Conservation (phyloP, 2,329 filamentous ascomycete species). For the Coniella vitis region DNA sequence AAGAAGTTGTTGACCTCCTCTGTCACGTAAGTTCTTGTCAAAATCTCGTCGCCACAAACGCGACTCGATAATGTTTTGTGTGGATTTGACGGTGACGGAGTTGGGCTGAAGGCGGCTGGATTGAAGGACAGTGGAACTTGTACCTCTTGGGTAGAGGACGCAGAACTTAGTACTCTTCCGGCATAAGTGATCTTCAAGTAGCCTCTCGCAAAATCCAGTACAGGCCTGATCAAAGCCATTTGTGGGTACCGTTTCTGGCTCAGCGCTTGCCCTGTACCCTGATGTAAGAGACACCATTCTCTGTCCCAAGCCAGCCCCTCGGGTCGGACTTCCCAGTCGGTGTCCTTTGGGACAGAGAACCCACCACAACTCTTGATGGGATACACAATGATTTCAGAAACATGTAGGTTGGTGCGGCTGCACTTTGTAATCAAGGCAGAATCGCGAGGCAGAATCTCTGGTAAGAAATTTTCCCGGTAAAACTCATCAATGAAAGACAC, state of each 20-base stretch:
- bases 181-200: conserved; percentile 54
- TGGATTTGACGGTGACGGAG: conserved; percentile 24
- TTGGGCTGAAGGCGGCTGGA: conserved; percentile 45
- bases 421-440: background rate
- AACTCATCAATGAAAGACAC: conserved; percentile 67
- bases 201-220: conserved; percentile 62
- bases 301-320: conserved; percentile 92
- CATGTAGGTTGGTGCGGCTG: conserved; percentile 30
- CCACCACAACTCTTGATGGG: conserved; percentile 93
- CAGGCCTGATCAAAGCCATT: conserved; percentile 78
- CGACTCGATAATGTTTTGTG: conserved; percentile 47
- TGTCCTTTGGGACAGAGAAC: conserved; percentile 58
- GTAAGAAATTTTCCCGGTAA: conserved; percentile 33
- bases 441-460: background rate
- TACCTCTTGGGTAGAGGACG: conserved; percentile 29
- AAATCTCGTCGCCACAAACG: conserved; percentile 77
- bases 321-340: conserved; percentile 66
- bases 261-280: conserved; percentile 74
- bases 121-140: conserved; percentile 61
- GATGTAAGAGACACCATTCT: conserved; percentile 91
- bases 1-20: conserved; percentile 68
- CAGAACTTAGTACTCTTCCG: conserved; percentile 22
- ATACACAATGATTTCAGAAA: conserved; percentile 69
- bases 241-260: conserved; percentile 83
- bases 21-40: conserved; percentile 63